Conservation (phyloP, 805 yeast species). For the Yamadazyma nakazawae region DNA sequence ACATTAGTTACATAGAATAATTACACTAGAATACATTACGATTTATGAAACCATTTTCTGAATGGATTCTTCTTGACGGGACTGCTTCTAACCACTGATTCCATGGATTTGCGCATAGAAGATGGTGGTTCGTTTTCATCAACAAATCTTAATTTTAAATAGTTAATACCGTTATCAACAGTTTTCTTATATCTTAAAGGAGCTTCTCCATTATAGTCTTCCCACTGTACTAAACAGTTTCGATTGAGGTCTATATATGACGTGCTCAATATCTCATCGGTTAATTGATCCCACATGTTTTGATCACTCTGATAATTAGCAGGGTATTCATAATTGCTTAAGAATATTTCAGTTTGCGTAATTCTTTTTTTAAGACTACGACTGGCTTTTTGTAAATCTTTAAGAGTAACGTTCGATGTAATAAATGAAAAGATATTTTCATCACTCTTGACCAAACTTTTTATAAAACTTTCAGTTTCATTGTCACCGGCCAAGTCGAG, state of each 20-base stretch:
- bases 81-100: neutral
- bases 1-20: neutral
- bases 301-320: constrained; percentile 20
- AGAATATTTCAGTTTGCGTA: constrained; percentile 24
- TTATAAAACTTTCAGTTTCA: constrained; percentile 59
- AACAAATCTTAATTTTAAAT: constrained; percentile 31
- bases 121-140: constrained; percentile 9
- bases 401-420: constrained; percentile 39
- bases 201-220: constrained; percentile 20
- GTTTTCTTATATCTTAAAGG: constrained; percentile 26
- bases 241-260: constrained; percentile 28
- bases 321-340: constrained; percentile 34
- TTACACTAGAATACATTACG: constrained; percentile 1
- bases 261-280: constrained; percentile 26
- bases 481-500: constrained; percentile 31
- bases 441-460: constrained; percentile 30
- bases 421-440: constrained; percentile 39
- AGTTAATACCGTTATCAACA: constrained; percentile 30
- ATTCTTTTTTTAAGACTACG: constrained; percentile 30
- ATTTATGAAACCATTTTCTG: constrained; percentile 36
- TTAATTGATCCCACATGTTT: constrained; percentile 35
- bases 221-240: constrained; percentile 30
- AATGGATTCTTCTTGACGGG: constrained; percentile 33
- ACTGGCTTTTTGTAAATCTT: constrained; percentile 42
- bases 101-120: neutral